Evolutionary conservation across 768 basidiomycete genomes (phyloP), one percentile per base, ranked within the genome.

Genomic region (Boletus coccyginus): DNA sequence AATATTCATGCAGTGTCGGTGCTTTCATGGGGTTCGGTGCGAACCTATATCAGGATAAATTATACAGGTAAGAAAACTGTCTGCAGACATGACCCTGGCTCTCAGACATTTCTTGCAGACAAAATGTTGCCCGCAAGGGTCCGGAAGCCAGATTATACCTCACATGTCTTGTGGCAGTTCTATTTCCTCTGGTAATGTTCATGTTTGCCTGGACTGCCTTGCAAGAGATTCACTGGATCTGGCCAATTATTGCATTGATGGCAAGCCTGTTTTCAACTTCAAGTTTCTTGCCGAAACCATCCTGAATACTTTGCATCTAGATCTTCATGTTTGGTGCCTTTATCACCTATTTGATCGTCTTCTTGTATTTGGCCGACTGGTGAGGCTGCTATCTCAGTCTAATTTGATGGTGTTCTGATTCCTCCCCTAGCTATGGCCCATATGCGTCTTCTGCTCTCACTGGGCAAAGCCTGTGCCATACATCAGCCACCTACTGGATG

Each of bases 181-280:
- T 84, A 7, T 74, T 85, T 54, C 85, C 85, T 0, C 56, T 74
- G 3, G 78, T 78, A 16, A 83, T 86, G 78, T 82, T 88, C 69
- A 82, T 90, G 39, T 91, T 84, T 65, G 87, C 84, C 0, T 88
- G 86, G 82, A 82, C 84, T 21, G 80, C 83, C 16, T 81, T 77
- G 53, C 59, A 75, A 1, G 58, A 59, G 8, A 74, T 87, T 3
- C 81, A 77, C 52, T 90, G 88, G 87, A 81, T 86, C 41, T 83
- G 59, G 59, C 63, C 65, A 5, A 44, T 58, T n/a, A 59, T 67
- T 27, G 57, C 61, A 47, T 44, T 62, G 49, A 63, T 57, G 32
- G 57, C 29, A 32, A 54, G 45, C 9, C 27, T 14, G 12, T 38
- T 35, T 29, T 19, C 14, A 19, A 17, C 8, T 21, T 31, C 9